phyloP scores from a whole-genome alignment of 2,329 filamentous ascomycete species.

The Alternaria gaisen region DNA sequence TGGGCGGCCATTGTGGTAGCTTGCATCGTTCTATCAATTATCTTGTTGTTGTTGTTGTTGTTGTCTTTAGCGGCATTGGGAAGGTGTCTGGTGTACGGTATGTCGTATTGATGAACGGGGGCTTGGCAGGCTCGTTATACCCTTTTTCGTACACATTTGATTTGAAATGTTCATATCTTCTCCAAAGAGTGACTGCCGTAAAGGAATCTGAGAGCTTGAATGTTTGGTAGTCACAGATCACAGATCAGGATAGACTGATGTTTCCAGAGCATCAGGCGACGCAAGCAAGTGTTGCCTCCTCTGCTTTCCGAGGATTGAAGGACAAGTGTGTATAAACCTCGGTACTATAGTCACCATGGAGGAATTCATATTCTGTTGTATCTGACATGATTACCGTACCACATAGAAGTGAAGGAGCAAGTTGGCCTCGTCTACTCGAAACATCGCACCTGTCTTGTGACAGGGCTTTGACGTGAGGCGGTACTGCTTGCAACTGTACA shows the following conservation, averaged over 20 bases:
- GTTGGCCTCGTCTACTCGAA: not conserved
- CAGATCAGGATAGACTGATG: too few species aligned
- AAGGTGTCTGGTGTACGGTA: slow-evolving; percentile 18
- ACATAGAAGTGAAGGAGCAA: not conserved
- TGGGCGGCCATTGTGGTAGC: not conserved
- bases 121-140: slow-evolving; percentile 13
- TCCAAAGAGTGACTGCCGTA: not conserved
- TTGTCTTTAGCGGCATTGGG: slow-evolving; percentile 28
- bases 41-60: slow-evolving; percentile 15
- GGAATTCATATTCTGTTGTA: not conserved
- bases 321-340: not conserved
- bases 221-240: too few species aligned
- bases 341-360: not conserved
- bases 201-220: not conserved
- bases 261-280: too few species aligned
- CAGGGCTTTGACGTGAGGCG: not conserved
- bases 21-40: not conserved
- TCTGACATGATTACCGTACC: not conserved
- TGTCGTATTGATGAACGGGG: not conserved
- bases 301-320: too few species aligned
- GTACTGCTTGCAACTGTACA: not conserved
- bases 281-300: too few species aligned
- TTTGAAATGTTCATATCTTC: not conserved
- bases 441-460: not conserved
- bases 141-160: slow-evolving; percentile 12